Base-by-base conservation (phyloP, 129 eudicot genomes). In the Flaveria ramosissima region DNA sequence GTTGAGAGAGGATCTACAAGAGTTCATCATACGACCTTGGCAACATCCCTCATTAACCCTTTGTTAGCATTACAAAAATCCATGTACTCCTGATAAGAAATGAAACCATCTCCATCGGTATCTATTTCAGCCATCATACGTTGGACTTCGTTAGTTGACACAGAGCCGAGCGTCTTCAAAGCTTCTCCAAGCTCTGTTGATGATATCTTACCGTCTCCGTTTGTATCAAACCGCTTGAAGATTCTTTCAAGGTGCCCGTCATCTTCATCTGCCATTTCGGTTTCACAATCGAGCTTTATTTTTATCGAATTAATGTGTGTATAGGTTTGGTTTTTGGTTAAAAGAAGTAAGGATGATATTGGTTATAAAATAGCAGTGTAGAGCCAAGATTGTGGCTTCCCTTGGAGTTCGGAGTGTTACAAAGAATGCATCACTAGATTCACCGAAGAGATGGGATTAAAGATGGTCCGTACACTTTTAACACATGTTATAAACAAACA, bases 121-220 rank as follows among this genome's bases (percentile, higher is more conserved):
- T 94, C 99, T 9, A 94, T 77, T 80, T 94, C 96, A 16, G 71
- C 82, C 99, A 94, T 91, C 90, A 94, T 84, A 20, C 85, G 79
- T 55, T 78, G 73, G 16, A 89, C 86, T 78, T 94, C 99, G 0
- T 94, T 94, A 0, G 82, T 6, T 0, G 96, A 82, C 8, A 89
- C 89, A 1, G 88, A 86, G 13, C 98, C 98, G 0, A 93, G 93
- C 4, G 72, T 32, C 68, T 89, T 92, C 83, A 95, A 84, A 46
- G 96, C 83, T 1, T 91, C 97, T 17, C 92, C 97, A 20, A 95
- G 97, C 88, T 95, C 99, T 1, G 89, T 3, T 5, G 97, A 53
- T 1, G 99, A 95, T 60, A 94, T 89, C 70, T 87, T 63, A 1
- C 97, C 99, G 30, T 94, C 99, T 3, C 97, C 99, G 43, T 91